Conservation (phyloP, 2,329 filamentous ascomycete genomes). For the Diplodia seriata region DNA sequence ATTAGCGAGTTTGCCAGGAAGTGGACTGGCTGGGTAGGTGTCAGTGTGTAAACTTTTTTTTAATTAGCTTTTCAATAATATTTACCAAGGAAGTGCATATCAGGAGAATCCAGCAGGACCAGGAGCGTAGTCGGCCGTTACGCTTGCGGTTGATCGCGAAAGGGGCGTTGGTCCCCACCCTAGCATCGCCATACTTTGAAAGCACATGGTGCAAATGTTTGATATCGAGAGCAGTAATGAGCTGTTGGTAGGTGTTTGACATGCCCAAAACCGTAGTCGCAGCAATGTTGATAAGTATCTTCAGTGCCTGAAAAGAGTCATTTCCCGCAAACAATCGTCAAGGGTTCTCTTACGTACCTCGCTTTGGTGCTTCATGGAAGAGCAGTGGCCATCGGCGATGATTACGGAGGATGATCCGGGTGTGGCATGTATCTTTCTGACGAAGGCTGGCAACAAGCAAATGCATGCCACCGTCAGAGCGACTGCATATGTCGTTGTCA, state of each 20-base stretch:
- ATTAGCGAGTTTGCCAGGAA: no score
- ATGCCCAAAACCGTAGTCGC: conserved; percentile 43
- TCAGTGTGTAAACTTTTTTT: no score
- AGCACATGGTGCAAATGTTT: conserved; percentile 6
- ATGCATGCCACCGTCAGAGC: conserved; percentile 31
- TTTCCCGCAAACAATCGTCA: no score
- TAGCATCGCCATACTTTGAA: not conserved
- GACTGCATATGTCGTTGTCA: conserved; percentile 35
- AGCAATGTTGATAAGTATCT: conserved; percentile 40
- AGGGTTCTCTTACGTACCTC: not conserved
- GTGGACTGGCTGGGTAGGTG: no score
- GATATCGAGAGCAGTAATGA: conserved; percentile 40
- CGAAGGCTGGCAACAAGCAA: not conserved
- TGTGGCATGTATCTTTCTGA: not conserved
- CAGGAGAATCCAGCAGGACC: no score
- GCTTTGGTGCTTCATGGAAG: not conserved
- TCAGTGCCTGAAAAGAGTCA: not conserved
- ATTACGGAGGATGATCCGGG: not conserved
- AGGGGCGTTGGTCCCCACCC: conserved; percentile 11
- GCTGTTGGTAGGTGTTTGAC: conserved; percentile 45
- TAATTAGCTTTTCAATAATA: no score
- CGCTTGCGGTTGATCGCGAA: conserved; percentile 2
- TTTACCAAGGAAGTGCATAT: no score
- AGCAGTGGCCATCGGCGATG: not conserved
- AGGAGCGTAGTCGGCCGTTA: not conserved